These are phyloP conservation scores for Grigorovia jiainica DNA, from an alignment of 805 yeast species.

Conservation along the genomic window DNA sequence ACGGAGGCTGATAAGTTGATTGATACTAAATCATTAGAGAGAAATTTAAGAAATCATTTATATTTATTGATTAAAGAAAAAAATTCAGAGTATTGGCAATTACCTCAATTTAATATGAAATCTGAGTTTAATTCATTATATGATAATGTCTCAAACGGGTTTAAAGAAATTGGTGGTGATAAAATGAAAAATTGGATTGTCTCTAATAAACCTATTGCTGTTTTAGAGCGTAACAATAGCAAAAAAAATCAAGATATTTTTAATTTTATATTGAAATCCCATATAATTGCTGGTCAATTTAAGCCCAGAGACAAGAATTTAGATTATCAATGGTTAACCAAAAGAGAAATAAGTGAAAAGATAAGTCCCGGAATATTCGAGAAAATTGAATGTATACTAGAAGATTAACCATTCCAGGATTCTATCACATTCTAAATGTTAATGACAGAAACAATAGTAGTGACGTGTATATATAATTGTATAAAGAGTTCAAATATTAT, in stretches of 20 bases:
- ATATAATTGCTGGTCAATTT: conserved; percentile 78
- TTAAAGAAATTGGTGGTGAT: conserved; percentile 63
- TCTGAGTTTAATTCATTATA: conserved; percentile 50
- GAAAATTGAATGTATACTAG: conserved; percentile 36
- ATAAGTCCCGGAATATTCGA: neutral
- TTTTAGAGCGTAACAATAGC: conserved; percentile 35
- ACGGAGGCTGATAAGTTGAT: conserved; percentile 67
- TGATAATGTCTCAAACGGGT: conserved; percentile 62
- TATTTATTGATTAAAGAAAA: conserved; percentile 57
- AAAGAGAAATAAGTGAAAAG: conserved; percentile 54
- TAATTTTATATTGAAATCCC: conserved; percentile 77
- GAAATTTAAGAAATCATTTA: conserved; percentile 70
- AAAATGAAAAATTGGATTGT: conserved; percentile 80
- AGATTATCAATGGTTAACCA: conserved; percentile 76
- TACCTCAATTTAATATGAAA: conserved; percentile 58
- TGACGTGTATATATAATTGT: conserved; percentile 1
- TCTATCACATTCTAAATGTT: too few species aligned
- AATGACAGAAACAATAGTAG: too few species aligned
- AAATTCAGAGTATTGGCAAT: conserved; percentile 55
- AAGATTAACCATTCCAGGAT: too few species aligned
- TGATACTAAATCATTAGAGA: conserved; percentile 62
- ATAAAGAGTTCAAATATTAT: neutral
- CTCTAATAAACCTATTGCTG: conserved; percentile 80
- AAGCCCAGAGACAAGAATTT: conserved; percentile 29
- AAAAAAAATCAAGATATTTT: conserved; percentile 12